Evolutionary conservation across 179 eudicot species (phyloP).

Genomic region (Gypsophila paniculata): DNA sequence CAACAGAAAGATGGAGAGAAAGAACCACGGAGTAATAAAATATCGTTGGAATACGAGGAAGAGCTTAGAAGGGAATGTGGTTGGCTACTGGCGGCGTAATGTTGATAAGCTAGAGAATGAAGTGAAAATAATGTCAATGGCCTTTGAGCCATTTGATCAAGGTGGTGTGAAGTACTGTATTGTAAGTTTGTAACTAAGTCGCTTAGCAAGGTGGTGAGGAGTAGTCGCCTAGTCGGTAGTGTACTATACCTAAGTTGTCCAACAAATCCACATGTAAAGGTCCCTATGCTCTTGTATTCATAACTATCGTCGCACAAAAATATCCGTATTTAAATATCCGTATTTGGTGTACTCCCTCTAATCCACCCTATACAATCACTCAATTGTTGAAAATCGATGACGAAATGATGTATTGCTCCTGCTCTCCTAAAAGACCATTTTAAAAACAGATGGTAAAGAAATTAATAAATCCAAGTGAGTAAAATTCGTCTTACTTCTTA

Average conservation of each 20-base stretch:
- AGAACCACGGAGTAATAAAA: neutral
- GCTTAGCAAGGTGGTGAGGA: neutral
- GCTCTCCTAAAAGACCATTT: too few species aligned
- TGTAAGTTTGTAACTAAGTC: neutral
- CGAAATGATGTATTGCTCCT: too few species aligned
- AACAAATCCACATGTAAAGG: neutral
- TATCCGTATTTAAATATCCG: too few species aligned
- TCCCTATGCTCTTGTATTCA: too few species aligned
- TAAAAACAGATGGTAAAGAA: too few species aligned
- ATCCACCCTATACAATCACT: too few species aligned
- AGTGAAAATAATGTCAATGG: constrained; percentile 10
- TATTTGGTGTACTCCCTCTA: too few species aligned
- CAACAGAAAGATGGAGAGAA: neutral
- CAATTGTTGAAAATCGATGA: too few species aligned
- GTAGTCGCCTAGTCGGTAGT: too few species aligned
- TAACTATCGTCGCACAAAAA: too few species aligned
- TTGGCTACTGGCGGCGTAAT: neutral
- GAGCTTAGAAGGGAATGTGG: neutral
- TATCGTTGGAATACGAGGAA: neutral
- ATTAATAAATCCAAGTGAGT: too few species aligned
- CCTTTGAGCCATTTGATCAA: neutral
- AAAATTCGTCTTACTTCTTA: too few species aligned
- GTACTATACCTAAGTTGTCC: constrained; percentile 1
- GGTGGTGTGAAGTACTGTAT: constrained; percentile 5
- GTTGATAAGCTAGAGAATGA: neutral